Conservation (phyloP, 495 filamentous ascomycete genomes). For the Tuber aestivum region DNA sequence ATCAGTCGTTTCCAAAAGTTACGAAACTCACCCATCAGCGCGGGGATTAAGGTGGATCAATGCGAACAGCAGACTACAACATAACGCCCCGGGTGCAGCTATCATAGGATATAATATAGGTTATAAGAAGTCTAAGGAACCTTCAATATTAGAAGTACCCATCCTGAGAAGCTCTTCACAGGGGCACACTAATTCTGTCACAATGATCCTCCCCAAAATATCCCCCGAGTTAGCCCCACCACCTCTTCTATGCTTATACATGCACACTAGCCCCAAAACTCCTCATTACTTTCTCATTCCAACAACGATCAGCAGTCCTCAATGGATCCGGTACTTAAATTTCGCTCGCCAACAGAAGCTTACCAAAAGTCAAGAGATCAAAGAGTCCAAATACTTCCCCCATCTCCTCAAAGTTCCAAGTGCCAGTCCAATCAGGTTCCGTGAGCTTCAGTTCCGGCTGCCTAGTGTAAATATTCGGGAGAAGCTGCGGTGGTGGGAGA, state of each 20-base stretch:
- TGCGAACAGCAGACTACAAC: not conserved
- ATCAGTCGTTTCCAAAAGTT: not conserved
- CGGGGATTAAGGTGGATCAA: not conserved
- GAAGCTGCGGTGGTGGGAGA: slow-evolving; percentile 9
- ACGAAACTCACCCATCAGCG: not conserved
- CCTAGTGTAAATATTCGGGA: slow-evolving; percentile 5
- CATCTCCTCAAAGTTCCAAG: not conserved
- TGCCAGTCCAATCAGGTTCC: not conserved
- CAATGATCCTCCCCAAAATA: not conserved
- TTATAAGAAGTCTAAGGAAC: too few species aligned
- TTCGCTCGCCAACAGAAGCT: not conserved
- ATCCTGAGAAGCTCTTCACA: not conserved
- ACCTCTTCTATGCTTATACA: not conserved
- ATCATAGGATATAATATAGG: too few species aligned
- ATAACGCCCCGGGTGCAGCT: too few species aligned
- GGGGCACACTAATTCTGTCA: not conserved
- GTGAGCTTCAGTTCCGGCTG: not conserved
- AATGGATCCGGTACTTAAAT: not conserved
- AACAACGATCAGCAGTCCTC: not conserved
- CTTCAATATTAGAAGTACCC: not conserved
- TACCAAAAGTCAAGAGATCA: not conserved
- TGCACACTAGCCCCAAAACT: not conserved
- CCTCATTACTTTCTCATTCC: not conserved
- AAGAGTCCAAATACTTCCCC: not conserved
- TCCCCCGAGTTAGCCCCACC: not conserved